phyloP scores from a whole-genome alignment of 2,329 filamentous ascomycete genomes.

The Hypomyces rosellus region DNA sequence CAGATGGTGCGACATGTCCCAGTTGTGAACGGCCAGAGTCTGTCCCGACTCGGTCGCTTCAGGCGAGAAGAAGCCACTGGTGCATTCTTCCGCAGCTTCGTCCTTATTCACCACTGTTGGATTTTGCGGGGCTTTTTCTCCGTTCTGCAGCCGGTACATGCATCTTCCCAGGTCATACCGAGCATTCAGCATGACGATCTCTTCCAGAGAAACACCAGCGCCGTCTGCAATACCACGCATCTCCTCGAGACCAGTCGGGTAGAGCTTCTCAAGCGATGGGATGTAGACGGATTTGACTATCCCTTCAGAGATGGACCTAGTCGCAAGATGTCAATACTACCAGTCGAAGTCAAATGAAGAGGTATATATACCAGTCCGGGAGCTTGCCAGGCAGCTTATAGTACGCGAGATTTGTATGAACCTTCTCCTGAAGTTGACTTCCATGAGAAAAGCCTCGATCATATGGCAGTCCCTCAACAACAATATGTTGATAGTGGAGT shows the following conservation, averaged over 20 bases:
- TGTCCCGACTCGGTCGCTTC: slow-evolving; percentile 10
- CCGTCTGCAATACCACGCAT: slow-evolving; percentile 49
- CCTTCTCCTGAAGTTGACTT: neutral
- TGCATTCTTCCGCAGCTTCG: slow-evolving; percentile 41
- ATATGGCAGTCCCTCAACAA: slow-evolving; percentile 4
- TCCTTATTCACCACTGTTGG: slow-evolving; percentile 11
- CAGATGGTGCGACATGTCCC: slow-evolving; percentile 34
- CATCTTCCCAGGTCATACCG: slow-evolving; percentile 44
- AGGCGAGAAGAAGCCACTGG: slow-evolving; percentile 29
- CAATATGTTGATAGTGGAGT: slow-evolving; percentile 6
- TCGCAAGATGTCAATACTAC: neutral
- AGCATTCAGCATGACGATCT: slow-evolving; percentile 53
- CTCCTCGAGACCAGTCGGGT: slow-evolving; percentile 24
- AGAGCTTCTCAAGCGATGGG: slow-evolving; percentile 6
- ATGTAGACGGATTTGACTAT: slow-evolving; percentile 5
- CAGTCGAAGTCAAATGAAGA: neutral
- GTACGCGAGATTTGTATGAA: slow-evolving; percentile 6
- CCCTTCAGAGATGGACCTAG: neutral
- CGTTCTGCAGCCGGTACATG: slow-evolving; percentile 1
- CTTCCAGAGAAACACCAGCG: slow-evolving; percentile 36
- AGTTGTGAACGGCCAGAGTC: slow-evolving; percentile 46
- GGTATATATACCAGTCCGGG: slow-evolving; percentile 1
- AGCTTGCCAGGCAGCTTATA: slow-evolving; percentile 9
- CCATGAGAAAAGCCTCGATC: slow-evolving; percentile 7
- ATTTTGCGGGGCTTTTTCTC: neutral